Evolutionary conservation across 495 filamentous ascomycete species (phyloP), one percentile per base, ranked within the genome.

Genomic region (Neurospora sp.): DNA sequence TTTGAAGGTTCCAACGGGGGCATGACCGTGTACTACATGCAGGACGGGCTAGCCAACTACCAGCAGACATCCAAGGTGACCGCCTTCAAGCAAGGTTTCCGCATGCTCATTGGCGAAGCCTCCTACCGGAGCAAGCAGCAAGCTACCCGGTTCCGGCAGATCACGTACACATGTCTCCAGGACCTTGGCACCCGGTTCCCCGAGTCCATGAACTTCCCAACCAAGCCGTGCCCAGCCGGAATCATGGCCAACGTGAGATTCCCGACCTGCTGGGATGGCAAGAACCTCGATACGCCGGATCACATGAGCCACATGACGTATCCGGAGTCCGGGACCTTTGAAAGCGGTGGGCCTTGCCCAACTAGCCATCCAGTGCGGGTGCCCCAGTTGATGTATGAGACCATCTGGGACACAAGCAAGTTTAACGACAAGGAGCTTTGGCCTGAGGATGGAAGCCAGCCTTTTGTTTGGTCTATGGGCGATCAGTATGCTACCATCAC

Each of bases 21-120:
- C 70, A 82, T 83, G 80, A 83, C 83, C 18, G 83, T 86, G 11
- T 86, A 86, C 72, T 86, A 86, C 76, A 85, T 85, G 81, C 78
- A 80, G 2, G 84, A 85, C 71, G 79, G 80, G 11, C 75, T 83
- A 10, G 82, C 79, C 74, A 79, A 83, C 70, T 85, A 82, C 74
- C 77, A 77, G 49, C 81, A 83, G 62, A 81, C 76, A 7, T 78
- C 79, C 12, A 81, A 77, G 27, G 81, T 86, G n/a, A 86, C 85
- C 1, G 84, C 85, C 37, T 86, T 86, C 77, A 80, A 80, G 75
- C 77, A 79, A 39, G 84, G 84, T 8, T 83, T 83, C 77, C 82
- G 82, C 44, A 83, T 83, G 81, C 81, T 83, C 31, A 77, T 82
- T 35, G 82, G 82, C 72, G 80, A 83, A 71, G 72, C 82, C 12